These are phyloP conservation scores for Fusarium compactum DNA, from an alignment of 2,329 filamentous ascomycete species.

Conservation along the genomic window DNA sequence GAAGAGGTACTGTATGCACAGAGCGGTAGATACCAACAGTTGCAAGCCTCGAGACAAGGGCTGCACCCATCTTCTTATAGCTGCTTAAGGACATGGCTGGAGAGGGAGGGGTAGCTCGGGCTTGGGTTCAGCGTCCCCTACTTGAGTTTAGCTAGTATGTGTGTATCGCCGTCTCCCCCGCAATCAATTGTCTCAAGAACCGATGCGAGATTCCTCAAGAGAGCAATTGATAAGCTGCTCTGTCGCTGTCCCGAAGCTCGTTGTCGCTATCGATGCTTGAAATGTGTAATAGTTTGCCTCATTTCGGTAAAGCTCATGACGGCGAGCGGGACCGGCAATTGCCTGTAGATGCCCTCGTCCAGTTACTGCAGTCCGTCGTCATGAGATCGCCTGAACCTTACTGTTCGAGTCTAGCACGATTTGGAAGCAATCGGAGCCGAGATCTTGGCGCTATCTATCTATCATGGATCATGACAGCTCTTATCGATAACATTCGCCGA, in stretches of 20 bases:
- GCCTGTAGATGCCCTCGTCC: background rate
- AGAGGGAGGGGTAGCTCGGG: slow-evolving; percentile 32
- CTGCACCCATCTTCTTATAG: slow-evolving; percentile 42
- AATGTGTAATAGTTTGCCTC: slow-evolving; percentile 30
- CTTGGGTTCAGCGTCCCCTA: background rate
- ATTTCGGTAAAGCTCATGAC: slow-evolving; percentile 28
- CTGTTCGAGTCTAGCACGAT: slow-evolving; percentile 25
- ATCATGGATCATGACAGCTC: slow-evolving; percentile 29
- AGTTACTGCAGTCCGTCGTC: slow-evolving; percentile 19
- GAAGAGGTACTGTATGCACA: slow-evolving; percentile 4
- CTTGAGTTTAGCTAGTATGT: slow-evolving; percentile 21
- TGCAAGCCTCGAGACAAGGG: slow-evolving; percentile 22
- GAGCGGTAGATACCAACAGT: slow-evolving; percentile 11
- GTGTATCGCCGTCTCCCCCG: slow-evolving; percentile 25
- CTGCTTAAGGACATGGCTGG: slow-evolving; percentile 20
- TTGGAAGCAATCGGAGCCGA: slow-evolving; percentile 5
- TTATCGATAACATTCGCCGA: slow-evolving; percentile 28
- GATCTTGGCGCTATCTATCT: background rate
- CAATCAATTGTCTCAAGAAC: slow-evolving; percentile 17
- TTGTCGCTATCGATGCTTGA: background rate
- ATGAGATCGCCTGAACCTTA: slow-evolving; percentile 28
- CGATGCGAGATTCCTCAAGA: slow-evolving; percentile 1
- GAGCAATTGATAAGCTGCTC: slow-evolving; percentile 26
- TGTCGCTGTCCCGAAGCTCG: background rate
- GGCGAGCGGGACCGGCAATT: slow-evolving; percentile 25